Conservation (phyloP, 805 yeast species). For the Lachancea fermentati region DNA sequence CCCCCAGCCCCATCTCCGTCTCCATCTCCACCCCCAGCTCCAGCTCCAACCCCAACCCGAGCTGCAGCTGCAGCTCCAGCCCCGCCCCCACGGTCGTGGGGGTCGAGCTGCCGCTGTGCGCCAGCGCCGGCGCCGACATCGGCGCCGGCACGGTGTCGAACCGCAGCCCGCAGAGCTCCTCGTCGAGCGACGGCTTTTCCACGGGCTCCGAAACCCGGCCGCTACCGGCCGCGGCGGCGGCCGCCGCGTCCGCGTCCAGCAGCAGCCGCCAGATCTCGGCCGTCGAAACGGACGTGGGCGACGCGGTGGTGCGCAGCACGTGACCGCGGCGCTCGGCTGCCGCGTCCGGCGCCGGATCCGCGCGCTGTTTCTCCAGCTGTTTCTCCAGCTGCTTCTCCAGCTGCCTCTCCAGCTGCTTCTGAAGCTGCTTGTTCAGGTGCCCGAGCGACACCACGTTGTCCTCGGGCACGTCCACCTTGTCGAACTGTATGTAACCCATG, state of each 20-base stretch:
- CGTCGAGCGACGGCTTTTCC: conserved; percentile 8
- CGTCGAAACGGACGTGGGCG: conserved; percentile 4
- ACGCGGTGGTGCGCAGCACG: conserved; percentile 3
- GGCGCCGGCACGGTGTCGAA: conserved; percentile 1
- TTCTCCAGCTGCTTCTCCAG: not conserved
- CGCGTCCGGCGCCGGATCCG: not conserved
- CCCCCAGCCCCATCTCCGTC: not conserved
- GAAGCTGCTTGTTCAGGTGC: conserved; percentile 8
- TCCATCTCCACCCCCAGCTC: not conserved
- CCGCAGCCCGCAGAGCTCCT: conserved; percentile 6
- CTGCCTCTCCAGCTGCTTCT: conserved; percentile 2
- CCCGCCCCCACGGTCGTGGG: not conserved
- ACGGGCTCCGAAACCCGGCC: no score
- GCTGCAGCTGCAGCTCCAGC: not conserved
- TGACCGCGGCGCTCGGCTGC: not conserved
- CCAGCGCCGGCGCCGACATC: not conserved
- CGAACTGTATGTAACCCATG: conserved; percentile 13
- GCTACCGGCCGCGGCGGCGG: no score
- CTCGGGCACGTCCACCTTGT: conserved; percentile 11
- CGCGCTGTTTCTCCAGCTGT: not conserved
- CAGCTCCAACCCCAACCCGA: not conserved
- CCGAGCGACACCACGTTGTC: conserved; percentile 11
- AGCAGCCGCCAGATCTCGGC: conserved; percentile 5
- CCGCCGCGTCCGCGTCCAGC: no score
- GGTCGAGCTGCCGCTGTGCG: not conserved